Evolutionary conservation across 139 green algal species (phyloP).

Genomic region (Raphidocelis subcapitata): DNA sequence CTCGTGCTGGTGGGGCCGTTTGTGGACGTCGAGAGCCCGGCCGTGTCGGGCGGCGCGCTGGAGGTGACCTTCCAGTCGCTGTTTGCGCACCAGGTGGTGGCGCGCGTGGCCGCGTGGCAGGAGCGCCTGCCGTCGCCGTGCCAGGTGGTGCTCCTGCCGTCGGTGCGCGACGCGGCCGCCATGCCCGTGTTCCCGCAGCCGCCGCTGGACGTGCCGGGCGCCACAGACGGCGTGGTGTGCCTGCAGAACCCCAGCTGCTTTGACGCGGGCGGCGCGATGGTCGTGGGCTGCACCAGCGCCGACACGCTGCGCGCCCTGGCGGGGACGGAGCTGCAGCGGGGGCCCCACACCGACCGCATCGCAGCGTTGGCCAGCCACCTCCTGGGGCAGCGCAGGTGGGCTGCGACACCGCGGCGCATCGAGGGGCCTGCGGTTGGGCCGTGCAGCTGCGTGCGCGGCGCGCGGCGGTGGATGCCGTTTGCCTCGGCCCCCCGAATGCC

Average conservation of each 20-base stretch:
- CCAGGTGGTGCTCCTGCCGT: conserved; percentile 77
- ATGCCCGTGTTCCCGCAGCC: conserved; percentile 77
- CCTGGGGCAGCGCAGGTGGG: conserved; percentile 66
- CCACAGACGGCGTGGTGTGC: conserved; percentile 10
- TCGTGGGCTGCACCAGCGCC: conserved; percentile 24
- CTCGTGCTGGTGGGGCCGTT: conserved; percentile 87
- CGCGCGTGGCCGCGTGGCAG: conserved; percentile 41
- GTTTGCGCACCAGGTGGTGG: conserved; percentile 58
- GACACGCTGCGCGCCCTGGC: conserved; percentile 41
- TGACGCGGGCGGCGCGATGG: conserved; percentile 19
- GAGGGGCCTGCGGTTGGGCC: too few species aligned
- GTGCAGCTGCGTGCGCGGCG: too few species aligned
- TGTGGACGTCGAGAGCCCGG: conserved; percentile 84
- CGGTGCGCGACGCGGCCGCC: conserved; percentile 68
- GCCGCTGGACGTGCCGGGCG: conserved; percentile 38
- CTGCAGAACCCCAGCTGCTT: conserved; percentile 41
- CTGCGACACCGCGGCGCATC: not conserved
- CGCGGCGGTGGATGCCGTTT: too few species aligned
- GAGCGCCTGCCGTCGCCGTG: conserved; percentile 33
- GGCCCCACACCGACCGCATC: conserved; percentile 65
- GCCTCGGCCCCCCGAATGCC: too few species aligned
- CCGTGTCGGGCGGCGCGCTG: conserved; percentile 60
- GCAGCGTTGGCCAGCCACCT: conserved; percentile 72
- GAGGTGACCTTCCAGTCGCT: conserved; percentile 74
- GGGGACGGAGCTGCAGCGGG: conserved; percentile 43